Evolutionary conservation across 306 rosid species (phyloP).

Genomic region (Vigna hirtella): DNA sequence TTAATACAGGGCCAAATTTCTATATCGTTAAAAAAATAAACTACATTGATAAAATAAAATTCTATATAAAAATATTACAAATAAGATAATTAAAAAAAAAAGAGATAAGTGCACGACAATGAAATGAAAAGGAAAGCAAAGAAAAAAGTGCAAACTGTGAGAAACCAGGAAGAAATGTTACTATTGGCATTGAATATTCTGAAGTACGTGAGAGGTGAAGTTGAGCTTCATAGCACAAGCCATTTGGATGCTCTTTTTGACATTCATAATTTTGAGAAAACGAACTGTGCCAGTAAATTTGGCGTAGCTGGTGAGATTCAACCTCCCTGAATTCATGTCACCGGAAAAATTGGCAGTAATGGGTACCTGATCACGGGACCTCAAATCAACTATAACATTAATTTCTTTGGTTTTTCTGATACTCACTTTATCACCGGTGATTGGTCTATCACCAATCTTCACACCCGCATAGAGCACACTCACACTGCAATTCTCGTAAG

Average conservation of each 20-base stretch:
- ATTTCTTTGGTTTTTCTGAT: background rate
- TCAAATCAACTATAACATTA: too few species aligned
- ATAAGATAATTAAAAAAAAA: too few species aligned
- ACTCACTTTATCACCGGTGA: constrained; percentile 33
- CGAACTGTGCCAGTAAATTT: constrained; percentile 55
- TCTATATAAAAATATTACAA: too few species aligned
- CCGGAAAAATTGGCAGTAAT: constrained; percentile 36
- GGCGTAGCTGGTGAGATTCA: constrained; percentile 55
- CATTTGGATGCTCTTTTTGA: constrained; percentile 47
- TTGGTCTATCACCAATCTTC: constrained; percentile 43
- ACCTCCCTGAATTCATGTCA: constrained; percentile 46
- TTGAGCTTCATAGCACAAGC: constrained; percentile 59
- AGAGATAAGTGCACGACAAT: too few species aligned
- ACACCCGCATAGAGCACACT: constrained; percentile 43
- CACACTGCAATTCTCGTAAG: constrained; percentile 22
- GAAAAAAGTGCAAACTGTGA: too few species aligned
- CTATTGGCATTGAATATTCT: constrained; percentile 48
- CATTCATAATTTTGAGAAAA: constrained; percentile 51
- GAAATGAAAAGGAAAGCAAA: too few species aligned
- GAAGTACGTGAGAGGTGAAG: constrained; percentile 50
- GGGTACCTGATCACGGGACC: background rate
- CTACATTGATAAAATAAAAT: too few species aligned
- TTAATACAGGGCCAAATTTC: too few species aligned
- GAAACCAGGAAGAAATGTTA: background rate
- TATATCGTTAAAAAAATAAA: too few species aligned